Evolutionary conservation across 1,139 yeast species (phyloP), one percentile per base, ranked within the genome.

Genomic region (Scheffersomyces segobiensis): DNA sequence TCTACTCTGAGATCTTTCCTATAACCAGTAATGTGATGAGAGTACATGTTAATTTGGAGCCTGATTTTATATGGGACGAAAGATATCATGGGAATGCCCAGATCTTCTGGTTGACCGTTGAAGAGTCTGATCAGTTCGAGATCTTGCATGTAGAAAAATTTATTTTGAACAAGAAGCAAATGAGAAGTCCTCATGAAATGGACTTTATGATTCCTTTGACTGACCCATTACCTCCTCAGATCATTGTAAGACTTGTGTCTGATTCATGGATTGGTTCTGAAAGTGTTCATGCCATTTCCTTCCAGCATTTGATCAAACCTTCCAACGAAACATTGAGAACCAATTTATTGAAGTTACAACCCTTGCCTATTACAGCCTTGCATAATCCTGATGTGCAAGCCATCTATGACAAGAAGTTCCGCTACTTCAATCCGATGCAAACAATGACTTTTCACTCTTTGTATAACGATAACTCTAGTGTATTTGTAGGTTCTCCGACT

Each of bases 341-440:
- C 0, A 89, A 89, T 65, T 75, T 96, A 55, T 78, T 93, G 62
- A 81, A 89, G 59, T 74, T 96, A 56, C 93, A 93, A 60, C 99
- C 99, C 1, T 79, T 96, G 49, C 98, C 98, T 0, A 78, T 89
- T 0, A 74, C 88, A 1, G 98, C 98, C 0, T 78, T 95, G 46
- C 91, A 93, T 60, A 81, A 93, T 68, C 77, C 81, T 0, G 78
- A 82, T 20, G 74, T 92, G 53, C 97, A 93, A 70, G 71, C 78
- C 2, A 87, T 93, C 50, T 95, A 95, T 70, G 71, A 77, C 1
- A 61, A 73, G 6, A 86, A 85, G 62, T 95, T 95, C 79, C 84
- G 84, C 57, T 95, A 91, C 72, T 96, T 96, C 81, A 96, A 96
- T 70, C 99, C 99, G 5, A 93, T 96, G 97, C 99, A 96, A 74